Conservation (phyloP, 768 basidiomycete genomes). For the Cystobasidium tubakii region DNA sequence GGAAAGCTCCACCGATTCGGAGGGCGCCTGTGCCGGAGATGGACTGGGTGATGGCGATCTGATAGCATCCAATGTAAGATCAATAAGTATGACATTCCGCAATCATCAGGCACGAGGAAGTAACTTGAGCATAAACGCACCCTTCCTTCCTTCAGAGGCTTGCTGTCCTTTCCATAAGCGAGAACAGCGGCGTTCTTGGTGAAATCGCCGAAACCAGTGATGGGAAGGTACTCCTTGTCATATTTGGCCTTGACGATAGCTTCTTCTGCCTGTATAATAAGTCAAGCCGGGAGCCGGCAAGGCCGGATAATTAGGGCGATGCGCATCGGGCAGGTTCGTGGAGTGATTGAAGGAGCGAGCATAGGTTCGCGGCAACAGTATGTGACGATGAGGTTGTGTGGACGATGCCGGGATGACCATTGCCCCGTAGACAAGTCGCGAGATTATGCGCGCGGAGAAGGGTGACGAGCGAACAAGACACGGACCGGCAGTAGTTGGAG, state of each 20-base stretch:
- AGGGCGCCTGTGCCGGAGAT: constrained; percentile 95
- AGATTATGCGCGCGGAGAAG: not conserved
- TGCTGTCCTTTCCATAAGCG: constrained; percentile 68
- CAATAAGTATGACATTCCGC: too few relatives aligned
- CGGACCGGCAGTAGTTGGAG: constrained; percentile 16
- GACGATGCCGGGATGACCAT: not conserved
- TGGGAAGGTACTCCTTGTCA: constrained; percentile 89
- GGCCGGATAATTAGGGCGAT: not conserved
- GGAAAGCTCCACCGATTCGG: constrained; percentile 81
- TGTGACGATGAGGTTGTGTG: not conserved
- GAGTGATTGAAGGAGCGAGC: not conserved
- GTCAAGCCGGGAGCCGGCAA: not conserved
- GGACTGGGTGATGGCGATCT: constrained; percentile 65
- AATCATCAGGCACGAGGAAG: too few relatives aligned
- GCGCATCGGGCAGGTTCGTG: too few relatives aligned
- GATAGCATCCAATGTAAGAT: not conserved
- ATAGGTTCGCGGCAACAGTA: not conserved
- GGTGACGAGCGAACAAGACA: not conserved
- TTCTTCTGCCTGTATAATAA: constrained; percentile 62
- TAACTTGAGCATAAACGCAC: constrained; percentile 52
- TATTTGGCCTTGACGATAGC: constrained; percentile 64
- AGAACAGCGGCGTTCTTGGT: constrained; percentile 73
- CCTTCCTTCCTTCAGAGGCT: constrained; percentile 64
- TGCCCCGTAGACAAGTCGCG: not conserved
- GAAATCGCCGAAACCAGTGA: constrained; percentile 77